Evolutionary conservation across 1,139 yeast genomes (phyloP), one percentile per base, ranked within the genome.

Genomic region (Candida buenavistaensis): DNA sequence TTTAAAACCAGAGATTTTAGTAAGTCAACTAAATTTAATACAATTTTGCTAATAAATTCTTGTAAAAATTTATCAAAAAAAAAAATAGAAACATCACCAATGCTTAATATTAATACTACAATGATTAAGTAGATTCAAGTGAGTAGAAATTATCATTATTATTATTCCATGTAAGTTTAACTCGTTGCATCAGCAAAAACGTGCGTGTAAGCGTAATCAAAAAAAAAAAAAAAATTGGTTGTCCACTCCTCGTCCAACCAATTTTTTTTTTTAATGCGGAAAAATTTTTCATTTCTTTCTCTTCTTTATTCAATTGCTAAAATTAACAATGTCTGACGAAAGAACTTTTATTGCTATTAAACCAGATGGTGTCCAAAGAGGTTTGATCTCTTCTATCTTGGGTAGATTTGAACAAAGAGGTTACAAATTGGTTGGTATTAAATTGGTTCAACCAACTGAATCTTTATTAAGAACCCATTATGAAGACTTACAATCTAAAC

Each of bases 301-400:
- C 24, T 23, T 29, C 13, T 28, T 35, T 29, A 25, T 30, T 23
- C 26, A 26, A 25, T 21, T 10, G 24, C 14, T 13, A 19, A 20
- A 11, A 22, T 13, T n/a, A 20, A 47, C 23, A 37, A 70, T 70
- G 76, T 68, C 76, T 68, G 68, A 70, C 75, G 97, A 90, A 76
- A 88, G 95, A 86, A 90, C 97, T 65, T 92, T 92, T 69, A 92
- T 92, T 79, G 97, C 97, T 60, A 86, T 92, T 71, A 92, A 92
- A 64, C 99, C 99, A 73, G 99, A 92, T 72, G 99, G 97, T 75
- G 98, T 92, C 79, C 97, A 92, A 80, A 89, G 99, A 78, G 97
- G 97, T 48, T 80, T 94, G 67, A 76, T 90, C 71, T 73, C 95
- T 63, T 76, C 86, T 55, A 90, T 94, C 76, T 64, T 94, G 55